A percentile compares a stretch with the other conserved stretches of the same genome.
These are phyloP conservation scores for Lindgomyces ingoldianus DNA, from an alignment of 495 filamentous ascomycete species.

Conservation along the genomic window DNA sequence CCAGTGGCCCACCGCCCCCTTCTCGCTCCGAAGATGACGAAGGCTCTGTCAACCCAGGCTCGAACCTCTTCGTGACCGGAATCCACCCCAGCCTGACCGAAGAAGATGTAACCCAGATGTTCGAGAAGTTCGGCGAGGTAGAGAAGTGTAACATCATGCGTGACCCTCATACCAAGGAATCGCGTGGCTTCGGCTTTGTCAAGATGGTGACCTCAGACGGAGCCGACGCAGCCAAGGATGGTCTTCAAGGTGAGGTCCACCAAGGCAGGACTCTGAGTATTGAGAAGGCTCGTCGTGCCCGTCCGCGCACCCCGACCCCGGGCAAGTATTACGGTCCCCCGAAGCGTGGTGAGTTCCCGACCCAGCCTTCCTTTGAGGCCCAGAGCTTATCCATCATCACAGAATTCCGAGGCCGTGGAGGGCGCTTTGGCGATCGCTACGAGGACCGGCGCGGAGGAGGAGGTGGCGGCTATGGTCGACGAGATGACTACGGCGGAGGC, in stretches of 20 bases:
- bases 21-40: constrained; percentile 69
- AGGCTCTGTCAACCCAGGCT: constrained; percentile 83
- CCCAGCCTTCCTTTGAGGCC: not conserved
- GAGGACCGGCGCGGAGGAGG: constrained; percentile 57
- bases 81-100: constrained; percentile 94
- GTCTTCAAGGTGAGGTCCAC: constrained; percentile 89
- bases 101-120: constrained; percentile 86
- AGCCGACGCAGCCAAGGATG: constrained; percentile 95
- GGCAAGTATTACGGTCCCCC: constrained; percentile 99
- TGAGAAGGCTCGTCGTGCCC: constrained; percentile 94
- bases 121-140: constrained; percentile 97
- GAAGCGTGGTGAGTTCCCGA: constrained; percentile 76
- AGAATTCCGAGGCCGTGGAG: constrained; percentile 31
- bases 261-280: constrained; percentile 97
- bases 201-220: constrained; percentile 95
- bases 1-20: constrained; percentile 48
- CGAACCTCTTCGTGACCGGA: constrained; percentile 98
- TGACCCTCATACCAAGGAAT: constrained; percentile 96
- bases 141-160: constrained; percentile 99
- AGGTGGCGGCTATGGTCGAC: constrained; percentile 42
- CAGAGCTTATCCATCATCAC: constrained; percentile 16
- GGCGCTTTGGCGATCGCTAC: constrained; percentile 45
- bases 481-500: constrained; percentile 51
- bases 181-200: constrained; percentile 98
- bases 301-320: constrained; percentile 92